A percentile compares a stretch with the other conserved stretches of the same genome.
phyloP scores from a whole-genome alignment of 371 early-diverging fungal species.

The Saksenaea oblongispora region DNA sequence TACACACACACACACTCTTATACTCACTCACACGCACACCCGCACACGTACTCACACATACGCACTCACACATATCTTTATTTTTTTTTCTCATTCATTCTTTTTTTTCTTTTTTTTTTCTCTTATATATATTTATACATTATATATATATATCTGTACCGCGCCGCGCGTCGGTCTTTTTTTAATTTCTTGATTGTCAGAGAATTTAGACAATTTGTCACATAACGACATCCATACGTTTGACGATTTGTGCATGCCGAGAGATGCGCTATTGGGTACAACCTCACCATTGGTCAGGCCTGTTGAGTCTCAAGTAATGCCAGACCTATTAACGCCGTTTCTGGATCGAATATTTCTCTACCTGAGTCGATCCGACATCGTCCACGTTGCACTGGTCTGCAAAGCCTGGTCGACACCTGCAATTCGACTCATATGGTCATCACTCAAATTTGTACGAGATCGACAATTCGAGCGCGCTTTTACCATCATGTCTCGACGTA shows the following conservation, averaged over 20 bases:
- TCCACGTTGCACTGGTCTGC: constrained; percentile 26
- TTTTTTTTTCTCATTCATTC: no score
- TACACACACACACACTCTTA: no score
- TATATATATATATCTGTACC: background rate
- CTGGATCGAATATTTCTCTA: constrained; percentile 30
- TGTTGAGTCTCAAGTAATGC: constrained; percentile 6
- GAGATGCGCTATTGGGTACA: constrained; percentile 37
- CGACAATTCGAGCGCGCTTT: constrained; percentile 49
- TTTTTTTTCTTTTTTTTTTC: background rate
- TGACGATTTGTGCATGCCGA: constrained; percentile 43
- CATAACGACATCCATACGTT: constrained; percentile 18
- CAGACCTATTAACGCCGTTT: constrained; percentile 16
- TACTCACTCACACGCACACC: no score
- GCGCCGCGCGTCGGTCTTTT: constrained; percentile 6
- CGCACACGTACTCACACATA: no score
- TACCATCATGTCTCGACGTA: constrained; percentile 34
- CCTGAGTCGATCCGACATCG: constrained; percentile 26
- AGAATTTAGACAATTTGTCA: constrained; percentile 23
- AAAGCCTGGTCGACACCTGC: constrained; percentile 34
- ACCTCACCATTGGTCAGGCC: constrained; percentile 11
- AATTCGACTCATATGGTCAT: constrained; percentile 31
- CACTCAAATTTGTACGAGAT: constrained; percentile 40
- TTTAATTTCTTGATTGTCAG: constrained; percentile 7
- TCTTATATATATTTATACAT: no score
- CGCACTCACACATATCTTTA: no score